Conservation (phyloP, 2,329 filamentous ascomycete species). For the Aspergillus flavus region DNA sequence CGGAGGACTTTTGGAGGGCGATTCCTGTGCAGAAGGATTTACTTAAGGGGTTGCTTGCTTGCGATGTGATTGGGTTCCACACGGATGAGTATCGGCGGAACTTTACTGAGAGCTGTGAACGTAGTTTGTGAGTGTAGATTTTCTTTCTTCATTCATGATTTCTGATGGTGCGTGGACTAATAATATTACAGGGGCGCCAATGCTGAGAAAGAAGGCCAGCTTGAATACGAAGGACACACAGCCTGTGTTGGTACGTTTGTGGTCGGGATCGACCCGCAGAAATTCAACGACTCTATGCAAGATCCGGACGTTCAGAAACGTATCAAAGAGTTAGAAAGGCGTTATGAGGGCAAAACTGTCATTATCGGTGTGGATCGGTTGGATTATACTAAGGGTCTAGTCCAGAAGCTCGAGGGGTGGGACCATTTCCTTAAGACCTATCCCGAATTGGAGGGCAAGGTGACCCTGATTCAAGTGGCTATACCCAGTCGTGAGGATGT, state of each 20-base stretch:
- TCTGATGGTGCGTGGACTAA: background rate
- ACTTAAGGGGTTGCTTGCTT: constrained; percentile 78
- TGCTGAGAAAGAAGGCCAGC: constrained; percentile 76
- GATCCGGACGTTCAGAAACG: constrained; percentile 77
- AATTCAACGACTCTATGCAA: constrained; percentile 80
- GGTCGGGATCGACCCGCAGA: constrained; percentile 93
- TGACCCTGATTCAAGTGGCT: constrained; percentile 89
- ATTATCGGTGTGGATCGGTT: constrained; percentile 92
- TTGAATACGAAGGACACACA: constrained; percentile 80
- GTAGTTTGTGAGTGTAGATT: constrained; percentile 65
- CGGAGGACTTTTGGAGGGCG: constrained; percentile 89
- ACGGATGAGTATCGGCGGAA: constrained; percentile 96
- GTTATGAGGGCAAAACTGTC: constrained; percentile 86
- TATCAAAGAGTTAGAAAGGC: constrained; percentile 74
- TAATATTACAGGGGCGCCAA: constrained; percentile 34
- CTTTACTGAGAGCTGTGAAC: constrained; percentile 78
- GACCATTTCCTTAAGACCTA: constrained; percentile 91
- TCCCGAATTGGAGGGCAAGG: constrained; percentile 90
- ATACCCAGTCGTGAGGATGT: constrained; percentile 84
- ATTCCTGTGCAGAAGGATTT: constrained; percentile 84
- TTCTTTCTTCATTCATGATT: background rate
- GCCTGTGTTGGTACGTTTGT: constrained; percentile 88
- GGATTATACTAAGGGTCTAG: constrained; percentile 96
- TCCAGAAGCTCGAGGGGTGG: constrained; percentile 89
- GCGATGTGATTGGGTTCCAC: constrained; percentile 93